These are phyloP conservation scores for Ogataea pini DNA, from an alignment of 805 yeast species.

Conservation along the genomic window DNA sequence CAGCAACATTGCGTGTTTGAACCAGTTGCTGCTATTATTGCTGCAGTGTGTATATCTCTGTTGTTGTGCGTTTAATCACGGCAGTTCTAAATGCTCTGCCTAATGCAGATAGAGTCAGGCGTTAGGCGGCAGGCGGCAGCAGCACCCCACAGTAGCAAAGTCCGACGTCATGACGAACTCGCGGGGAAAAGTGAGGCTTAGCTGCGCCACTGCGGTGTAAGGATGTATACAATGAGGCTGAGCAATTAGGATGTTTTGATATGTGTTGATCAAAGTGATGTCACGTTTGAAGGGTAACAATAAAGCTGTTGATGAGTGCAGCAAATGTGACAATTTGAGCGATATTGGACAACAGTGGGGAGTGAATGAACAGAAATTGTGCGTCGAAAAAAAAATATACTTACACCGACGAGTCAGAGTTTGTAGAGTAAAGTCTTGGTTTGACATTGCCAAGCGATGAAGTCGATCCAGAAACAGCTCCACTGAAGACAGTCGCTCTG, in stretches of 20 bases:
- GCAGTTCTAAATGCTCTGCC: too few relatives aligned
- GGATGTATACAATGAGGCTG: slow-evolving; percentile 8
- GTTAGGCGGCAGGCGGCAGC: background rate
- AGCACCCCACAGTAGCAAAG: slow-evolving; percentile 1
- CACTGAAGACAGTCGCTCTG: slow-evolving; percentile 1
- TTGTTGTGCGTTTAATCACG: slow-evolving; percentile 1
- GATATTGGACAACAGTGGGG: background rate
- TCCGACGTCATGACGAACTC: background rate
- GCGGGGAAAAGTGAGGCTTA: slow-evolving; percentile 7
- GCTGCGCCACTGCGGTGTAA: slow-evolving; percentile 7
- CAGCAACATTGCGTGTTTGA: background rate
- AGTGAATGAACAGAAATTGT: background rate
- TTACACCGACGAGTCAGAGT: slow-evolving; percentile 28
- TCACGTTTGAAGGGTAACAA: background rate
- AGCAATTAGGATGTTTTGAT: background rate
- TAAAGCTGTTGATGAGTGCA: background rate
- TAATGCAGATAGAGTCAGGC: too few relatives aligned
- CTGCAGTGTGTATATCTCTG: background rate
- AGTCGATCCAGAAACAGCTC: background rate
- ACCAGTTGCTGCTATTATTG: background rate
- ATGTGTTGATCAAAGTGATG: background rate
- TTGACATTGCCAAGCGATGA: slow-evolving; percentile 23
- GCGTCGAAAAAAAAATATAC: slow-evolving; percentile 14
- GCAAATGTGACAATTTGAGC: background rate
- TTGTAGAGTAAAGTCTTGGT: slow-evolving; percentile 21